These are phyloP conservation scores for Populus hybrid DNA, from an alignment of 441 rosid genomes.

Conservation along the genomic window DNA sequence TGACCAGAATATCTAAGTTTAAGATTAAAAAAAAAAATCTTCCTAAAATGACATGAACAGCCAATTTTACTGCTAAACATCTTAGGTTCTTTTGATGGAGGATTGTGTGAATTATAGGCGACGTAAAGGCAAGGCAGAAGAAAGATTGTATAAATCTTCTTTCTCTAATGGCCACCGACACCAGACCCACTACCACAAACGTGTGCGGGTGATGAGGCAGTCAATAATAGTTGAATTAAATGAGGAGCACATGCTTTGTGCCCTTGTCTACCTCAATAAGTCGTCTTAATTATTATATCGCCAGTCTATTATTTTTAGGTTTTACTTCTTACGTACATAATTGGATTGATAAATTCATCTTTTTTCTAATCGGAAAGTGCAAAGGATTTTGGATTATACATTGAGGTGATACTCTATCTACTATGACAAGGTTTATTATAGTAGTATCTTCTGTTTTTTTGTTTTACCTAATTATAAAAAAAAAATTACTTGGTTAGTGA, in stretches of 20 bases:
- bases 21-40: no score
- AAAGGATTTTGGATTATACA: no score
- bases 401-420: no score
- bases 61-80: background rate
- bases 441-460: no score
- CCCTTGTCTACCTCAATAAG: background rate
- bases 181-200: background rate
- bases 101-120: background rate
- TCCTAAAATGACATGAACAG: no score
- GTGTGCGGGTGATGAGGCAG: conserved; percentile 7
- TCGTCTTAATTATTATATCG: background rate
- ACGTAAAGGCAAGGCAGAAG: background rate
- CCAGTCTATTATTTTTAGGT: background rate
- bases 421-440: no score
- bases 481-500: no score
- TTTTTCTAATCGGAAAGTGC: no score
- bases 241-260: conserved; percentile 2
- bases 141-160: background rate
- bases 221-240: background rate
- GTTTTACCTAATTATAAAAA: no score
- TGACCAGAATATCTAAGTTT: no score
- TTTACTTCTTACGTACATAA: background rate
- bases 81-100: background rate
- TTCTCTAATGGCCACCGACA: conserved; percentile 14
- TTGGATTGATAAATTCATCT: no score